Evolutionary conservation across 208 protist genomes (phyloP).

Genomic region (Trypanosoma congolense): DNA sequence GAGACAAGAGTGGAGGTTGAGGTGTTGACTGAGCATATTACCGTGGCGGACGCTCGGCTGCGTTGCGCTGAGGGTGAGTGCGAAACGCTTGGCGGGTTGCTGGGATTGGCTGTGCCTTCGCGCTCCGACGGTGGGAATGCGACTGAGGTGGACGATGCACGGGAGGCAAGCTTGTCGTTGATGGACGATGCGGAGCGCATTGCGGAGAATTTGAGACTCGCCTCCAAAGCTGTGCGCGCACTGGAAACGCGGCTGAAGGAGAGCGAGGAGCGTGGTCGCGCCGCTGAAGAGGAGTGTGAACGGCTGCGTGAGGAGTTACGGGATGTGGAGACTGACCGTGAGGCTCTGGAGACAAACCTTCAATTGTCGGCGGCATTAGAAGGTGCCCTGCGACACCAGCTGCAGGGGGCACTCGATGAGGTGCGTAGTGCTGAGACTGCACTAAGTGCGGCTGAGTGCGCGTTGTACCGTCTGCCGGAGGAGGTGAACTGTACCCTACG

Average conservation of each 20-base stretch:
- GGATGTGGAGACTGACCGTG: background rate
- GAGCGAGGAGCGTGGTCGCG: background rate
- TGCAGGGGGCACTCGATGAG: background rate
- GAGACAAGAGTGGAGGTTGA: background rate
- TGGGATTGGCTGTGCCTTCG: too few species aligned
- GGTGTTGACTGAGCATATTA: slow-evolving; percentile 5
- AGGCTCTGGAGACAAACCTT: background rate
- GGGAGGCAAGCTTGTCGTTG: background rate
- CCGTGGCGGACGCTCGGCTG: slow-evolving; percentile 1
- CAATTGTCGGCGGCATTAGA: background rate
- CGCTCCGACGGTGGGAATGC: too few species aligned
- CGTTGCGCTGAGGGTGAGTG: slow-evolving; percentile 4
- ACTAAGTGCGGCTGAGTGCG: background rate
- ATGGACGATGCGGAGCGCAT: background rate
- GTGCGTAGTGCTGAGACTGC: background rate
- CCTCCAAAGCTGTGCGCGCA: background rate
- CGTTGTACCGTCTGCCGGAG: background rate
- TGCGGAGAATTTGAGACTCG: background rate
- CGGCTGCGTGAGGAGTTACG: background rate
- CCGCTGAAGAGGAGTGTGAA: background rate
- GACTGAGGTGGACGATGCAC: too few species aligned
- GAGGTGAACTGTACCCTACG: background rate
- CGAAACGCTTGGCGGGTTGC: background rate
- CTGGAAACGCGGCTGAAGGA: background rate
- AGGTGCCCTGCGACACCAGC: background rate